Evolutionary conservation across 495 filamentous ascomycete genomes (phyloP), one percentile per base, ranked within the genome.

Genomic region (Hypoxylon subgilvum): DNA sequence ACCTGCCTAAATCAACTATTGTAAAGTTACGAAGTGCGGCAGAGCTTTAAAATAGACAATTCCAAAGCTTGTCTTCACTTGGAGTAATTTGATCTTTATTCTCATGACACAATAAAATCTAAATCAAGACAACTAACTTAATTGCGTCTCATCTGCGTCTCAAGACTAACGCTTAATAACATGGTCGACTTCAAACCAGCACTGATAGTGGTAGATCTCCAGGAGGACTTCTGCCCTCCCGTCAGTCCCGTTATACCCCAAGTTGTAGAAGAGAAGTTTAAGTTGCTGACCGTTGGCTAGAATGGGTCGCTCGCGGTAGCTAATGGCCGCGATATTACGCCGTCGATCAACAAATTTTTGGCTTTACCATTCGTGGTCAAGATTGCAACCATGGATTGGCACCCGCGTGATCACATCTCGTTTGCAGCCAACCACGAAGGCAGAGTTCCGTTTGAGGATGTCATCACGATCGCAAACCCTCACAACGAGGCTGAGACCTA

Each of bases 191-290:
- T 78, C 35, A 63, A 57, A 42, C 74, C 77, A 8, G 76, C 77
- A 13, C 61, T 80, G 38, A 67, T 97, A 28, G 80, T 96, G 6
- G 86, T 97, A 16, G 92, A 97, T 70, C 79, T 96, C 74, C 94
- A 98, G 75, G 90, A 96, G 72, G 94, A 97, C 77, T 98, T 98
- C 74, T 96, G 91, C 73, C 90, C 89, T 54, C 93, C 93, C 18
- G 90, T 94, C 71, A 69, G 84, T 76, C 36, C 25, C 36, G 32
- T 18, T 3, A 42, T 34, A 17, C 25, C 16, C 32, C 38, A 30
- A 2, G 32, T 45, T n/a, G 22, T 19, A 17, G n/a, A n/a, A n/a
- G n/a, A n/a, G n/a, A 46, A 42, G 38, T 14, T 5, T 19, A 27
- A 2, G 54, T 42, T 28, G 34, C 55, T 66, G 34, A 62, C 48